Base-by-base conservation (phyloP, 768 basidiomycete genomes). In the Tephrocybe sp. region DNA sequence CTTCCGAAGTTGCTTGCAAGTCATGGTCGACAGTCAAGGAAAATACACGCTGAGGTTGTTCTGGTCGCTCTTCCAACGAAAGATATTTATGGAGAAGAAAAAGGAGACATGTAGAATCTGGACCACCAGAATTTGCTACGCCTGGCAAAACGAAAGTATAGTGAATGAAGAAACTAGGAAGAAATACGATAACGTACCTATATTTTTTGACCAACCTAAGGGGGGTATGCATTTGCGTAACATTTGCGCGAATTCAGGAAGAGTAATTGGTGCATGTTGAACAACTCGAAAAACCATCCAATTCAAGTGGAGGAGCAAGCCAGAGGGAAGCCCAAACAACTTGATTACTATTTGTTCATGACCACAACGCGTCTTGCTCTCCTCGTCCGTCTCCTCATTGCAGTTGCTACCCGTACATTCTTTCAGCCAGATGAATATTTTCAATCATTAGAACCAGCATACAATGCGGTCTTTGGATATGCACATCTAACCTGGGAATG, bases 381-480 rank as follows among this genome's bases (percentile, higher is more conserved):
- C 26, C 48, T 60, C 17, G 61, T 83, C 56, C 83, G 89, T 40
- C 65, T 89, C 45, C 51, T 70, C 7, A 71, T 90, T 39, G 86
- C 91, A 0, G 63, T 95, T 30, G 68, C 72, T 35, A 94, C 92
- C 0, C 77, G 78, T 48, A 92, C 94, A 4, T 89, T 88, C 71
- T 98, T 98, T 65, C 95, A 98, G 65, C 94, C 97, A 8, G 97
- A 99, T 67, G 97, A 98, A 68, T 96, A 89, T 68, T 98, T 88
- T 60, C 97, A 99, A 64, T 81, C 93, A 5, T 77, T 98, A 39
- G 97, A 99, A 64, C 88, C 91, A 40, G 97, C 97, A 0, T 89
- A 98, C 65, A 77, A 76, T 49, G 69, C 85, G 38, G 91, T 97
- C 44, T 98, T 92, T 65, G 93, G 94, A 40, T 92, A 92, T 68